These are phyloP conservation scores for Colletotrichum aenigma DNA, from an alignment of 2,329 filamentous ascomycete species.

Conservation along the genomic window DNA sequence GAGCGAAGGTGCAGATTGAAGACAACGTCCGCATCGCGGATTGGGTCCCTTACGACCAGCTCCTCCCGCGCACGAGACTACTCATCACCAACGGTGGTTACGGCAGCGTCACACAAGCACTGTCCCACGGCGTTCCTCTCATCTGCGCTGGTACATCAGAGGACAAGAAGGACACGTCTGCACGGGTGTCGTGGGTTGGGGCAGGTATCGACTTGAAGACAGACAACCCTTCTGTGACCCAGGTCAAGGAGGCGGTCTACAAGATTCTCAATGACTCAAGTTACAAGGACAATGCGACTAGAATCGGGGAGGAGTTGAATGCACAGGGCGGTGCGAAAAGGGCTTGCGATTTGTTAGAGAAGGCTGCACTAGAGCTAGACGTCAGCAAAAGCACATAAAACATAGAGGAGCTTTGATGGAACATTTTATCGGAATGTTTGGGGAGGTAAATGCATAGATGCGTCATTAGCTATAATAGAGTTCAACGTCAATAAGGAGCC, in stretches of 20 bases:
- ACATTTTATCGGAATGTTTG: not conserved
- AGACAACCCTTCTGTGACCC: constrained; percentile 30
- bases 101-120: constrained; percentile 38
- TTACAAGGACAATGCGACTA: constrained; percentile 25
- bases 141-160: constrained; percentile 40
- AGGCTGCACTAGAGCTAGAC: constrained; percentile 19
- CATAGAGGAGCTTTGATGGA: not conserved
- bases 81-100: constrained; percentile 42
- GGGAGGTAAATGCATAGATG: not conserved
- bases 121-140: constrained; percentile 37
- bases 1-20: constrained; percentile 20
- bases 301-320: constrained; percentile 30
- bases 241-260: constrained; percentile 28
- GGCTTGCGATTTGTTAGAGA: constrained; percentile 30
- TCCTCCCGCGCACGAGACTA: constrained; percentile 36
- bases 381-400: not conserved
- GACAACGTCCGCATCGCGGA: constrained; percentile 33
- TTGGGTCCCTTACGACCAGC: constrained; percentile 39
- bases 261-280: constrained; percentile 26
- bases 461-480: not conserved
- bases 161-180: constrained; percentile 40
- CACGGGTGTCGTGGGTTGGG: constrained; percentile 33
- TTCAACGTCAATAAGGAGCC: not conserved
- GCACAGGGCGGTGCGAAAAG: constrained; percentile 28
- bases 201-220: constrained; percentile 40